Evolutionary conservation across 495 filamentous ascomycete genomes (phyloP).

Genomic region (Penicillium macrosclerotiorum): DNA sequence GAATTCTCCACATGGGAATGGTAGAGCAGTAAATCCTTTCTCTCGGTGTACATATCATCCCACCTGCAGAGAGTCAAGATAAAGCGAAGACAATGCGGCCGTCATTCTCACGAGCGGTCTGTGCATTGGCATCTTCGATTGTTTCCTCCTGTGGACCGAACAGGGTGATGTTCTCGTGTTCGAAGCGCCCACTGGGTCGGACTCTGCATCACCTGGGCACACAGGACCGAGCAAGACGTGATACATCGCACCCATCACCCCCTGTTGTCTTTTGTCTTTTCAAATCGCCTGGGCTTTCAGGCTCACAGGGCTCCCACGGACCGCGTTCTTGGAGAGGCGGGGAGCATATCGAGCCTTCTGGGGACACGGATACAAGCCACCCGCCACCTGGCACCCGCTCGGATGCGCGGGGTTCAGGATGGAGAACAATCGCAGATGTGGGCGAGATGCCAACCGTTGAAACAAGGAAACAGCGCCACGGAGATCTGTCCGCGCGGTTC

Average conservation of each 20-base stretch:
- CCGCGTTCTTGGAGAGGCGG: neutral
- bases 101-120: neutral
- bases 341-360: neutral
- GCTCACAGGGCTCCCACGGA: too few relatives aligned
- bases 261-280: too few relatives aligned
- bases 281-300: too few relatives aligned
- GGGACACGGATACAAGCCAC: constrained; percentile 3
- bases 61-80: too few relatives aligned
- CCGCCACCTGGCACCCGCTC: neutral
- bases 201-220: neutral
- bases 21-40: neutral
- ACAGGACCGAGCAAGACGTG: neutral
- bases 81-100: too few relatives aligned
- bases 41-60: neutral
- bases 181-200: neutral
- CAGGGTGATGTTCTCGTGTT: too few relatives aligned
- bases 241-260: neutral
- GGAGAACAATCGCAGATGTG: too few relatives aligned
- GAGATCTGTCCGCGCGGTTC: constrained; percentile 5
- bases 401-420: too few relatives aligned
- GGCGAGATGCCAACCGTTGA: constrained; percentile 5
- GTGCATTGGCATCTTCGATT: constrained; percentile 1
- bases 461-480: constrained; percentile 6
- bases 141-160: neutral
- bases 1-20: too few relatives aligned